Evolutionary conservation across 192 early-diverging fungal species (phyloP).

Genomic region (Martensiomyces pterosporus): DNA sequence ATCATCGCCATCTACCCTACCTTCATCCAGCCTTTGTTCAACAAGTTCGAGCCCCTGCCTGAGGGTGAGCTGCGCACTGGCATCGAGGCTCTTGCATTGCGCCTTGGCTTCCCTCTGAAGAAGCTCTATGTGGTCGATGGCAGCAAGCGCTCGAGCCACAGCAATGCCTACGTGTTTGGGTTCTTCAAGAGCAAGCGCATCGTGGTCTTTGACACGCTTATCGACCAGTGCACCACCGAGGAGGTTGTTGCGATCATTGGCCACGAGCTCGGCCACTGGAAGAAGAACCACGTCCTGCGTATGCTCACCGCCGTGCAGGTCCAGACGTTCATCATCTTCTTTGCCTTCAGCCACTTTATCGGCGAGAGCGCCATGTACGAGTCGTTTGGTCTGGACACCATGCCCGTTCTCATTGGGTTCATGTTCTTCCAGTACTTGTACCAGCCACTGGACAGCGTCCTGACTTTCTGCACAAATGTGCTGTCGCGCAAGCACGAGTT

Average conservation of each 20-base stretch:
- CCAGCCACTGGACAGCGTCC: slow-evolving; percentile 70
- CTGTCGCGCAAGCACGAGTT: slow-evolving; percentile 87
- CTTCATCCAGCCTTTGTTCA: slow-evolving; percentile 96
- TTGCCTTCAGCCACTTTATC: slow-evolving; percentile 73
- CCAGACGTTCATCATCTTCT: slow-evolving; percentile 73
- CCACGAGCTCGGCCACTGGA: slow-evolving; percentile 97
- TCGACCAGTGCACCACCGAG: slow-evolving; percentile 75
- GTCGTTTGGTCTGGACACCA: slow-evolving; percentile 79
- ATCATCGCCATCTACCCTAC: slow-evolving; percentile 86
- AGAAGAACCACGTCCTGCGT: slow-evolving; percentile 75
- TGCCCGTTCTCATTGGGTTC: slow-evolving; percentile 85
- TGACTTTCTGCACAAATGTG: slow-evolving; percentile 73
- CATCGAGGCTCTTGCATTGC: slow-evolving; percentile 77
- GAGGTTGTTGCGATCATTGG: slow-evolving; percentile 93
- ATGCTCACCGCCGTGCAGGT: slow-evolving; percentile 69
- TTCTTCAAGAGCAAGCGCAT: slow-evolving; percentile 97
- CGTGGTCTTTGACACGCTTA: slow-evolving; percentile 89
- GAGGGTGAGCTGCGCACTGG: slow-evolving; percentile 73
- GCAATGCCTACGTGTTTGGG: slow-evolving; percentile 95
- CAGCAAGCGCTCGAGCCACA: slow-evolving; percentile 83
- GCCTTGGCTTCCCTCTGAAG: slow-evolving; percentile 84
- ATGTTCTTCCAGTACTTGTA: slow-evolving; percentile 85
- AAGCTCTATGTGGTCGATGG: slow-evolving; percentile 97
- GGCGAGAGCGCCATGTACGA: slow-evolving; percentile 69
- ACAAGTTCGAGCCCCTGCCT: slow-evolving; percentile 84